Base-by-base conservation (phyloP, 257 asterid genomes). In the Penstemon barbatus region DNA sequence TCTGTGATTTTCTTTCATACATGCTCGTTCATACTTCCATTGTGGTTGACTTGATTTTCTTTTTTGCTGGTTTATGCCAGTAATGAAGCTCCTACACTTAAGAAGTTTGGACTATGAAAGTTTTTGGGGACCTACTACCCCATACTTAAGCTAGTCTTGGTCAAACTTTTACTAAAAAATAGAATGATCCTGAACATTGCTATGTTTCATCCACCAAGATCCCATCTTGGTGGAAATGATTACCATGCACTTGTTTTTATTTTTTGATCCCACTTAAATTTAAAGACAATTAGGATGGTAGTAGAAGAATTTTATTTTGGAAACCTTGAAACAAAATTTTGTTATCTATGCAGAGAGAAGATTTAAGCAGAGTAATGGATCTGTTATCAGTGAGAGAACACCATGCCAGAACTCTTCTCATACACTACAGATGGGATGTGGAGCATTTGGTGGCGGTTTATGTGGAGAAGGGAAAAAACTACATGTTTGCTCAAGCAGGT, bases 341-440 rank as follows among this genome's bases (percentile, higher is more conserved):
- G 42, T 65, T 65, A 71, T 76, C 25, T 63, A 50, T 82, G 73
- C 83, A 94, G 99, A 84, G 78, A 74, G 89, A 87, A 69, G 97
- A 94, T 80, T 66, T 94, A 79, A 84, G 75, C 9, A 89, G 85
- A 75, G 97, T 94, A 39, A 86, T 89, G 97, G 97, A 94, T 62
- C 78, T 94, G 87, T 74, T 94, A 65, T 90, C 97, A 8, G 80
- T 94, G 76, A 77, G 83, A 70, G 99, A 94, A 78, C 97, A 94
- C 66, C 92, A 86, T 78, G 97, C 99, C 45, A 79, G 99, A 56
- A 87, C 97, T 60, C 91, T 94, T 74, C 97, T 94, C 70, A 91
- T 94, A 80, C 93, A 87, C 74, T 79, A 83, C 75, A 86, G 96
- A 19, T 91, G 99, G 99, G 90, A 94, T 71, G 93, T 86, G 45